Base-by-base conservation (phyloP, 2,329 filamentous ascomycete genomes). In the Claviceps cyperi region DNA sequence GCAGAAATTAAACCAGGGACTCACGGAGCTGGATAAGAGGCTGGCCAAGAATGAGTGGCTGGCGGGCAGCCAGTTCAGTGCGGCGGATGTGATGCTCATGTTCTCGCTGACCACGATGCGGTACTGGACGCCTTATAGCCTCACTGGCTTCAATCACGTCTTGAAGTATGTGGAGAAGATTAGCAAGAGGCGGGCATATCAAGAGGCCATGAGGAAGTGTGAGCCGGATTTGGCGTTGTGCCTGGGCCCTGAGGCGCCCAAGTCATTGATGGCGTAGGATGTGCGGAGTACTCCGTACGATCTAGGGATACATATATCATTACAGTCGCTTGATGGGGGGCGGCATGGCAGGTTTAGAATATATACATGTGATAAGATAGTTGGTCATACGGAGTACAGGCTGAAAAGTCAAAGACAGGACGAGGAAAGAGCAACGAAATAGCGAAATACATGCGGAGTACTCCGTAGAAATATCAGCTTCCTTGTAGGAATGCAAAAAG, bases 81-180 rank as follows among this genome's bases (percentile, higher is more conserved):
- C 70, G 1, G 82, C 82, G 1, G 83, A 86, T 62, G 67, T 83
- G 39, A 83, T 85, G 78, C 66, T 65, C 4, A 69, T 81, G 0
- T 83, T 75, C 57, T 67, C 70, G 14, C 64, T 85, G 36, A 82
- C 80, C 0, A 84, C 79, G 2, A 72, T 78, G 70, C 68, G 81
- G 15, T 66, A 68, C 46, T 82, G 77, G 54, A 62, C 63, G 22
- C 67, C 69, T 1, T 66, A 65, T 43, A 65, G 68, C 47, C 54
- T 79, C 46, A 55, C 52, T 2, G 60, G 56, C 0, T 74, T 74
- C 54, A 54, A 60, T 1, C 66, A 67, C 45, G 65, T 79, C 5
- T 46, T 77, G 35, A 56, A 53, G 1, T 80, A 73, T 53, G 57
- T 79, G 32, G 50, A 66, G 55, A 62, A 74, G 3, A 58, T 77